A percentile compares a stretch with the other conserved stretches of the same genome.
phyloP scores from a whole-genome alignment of 805 yeast species.

The Torulaspora indica region DNA sequence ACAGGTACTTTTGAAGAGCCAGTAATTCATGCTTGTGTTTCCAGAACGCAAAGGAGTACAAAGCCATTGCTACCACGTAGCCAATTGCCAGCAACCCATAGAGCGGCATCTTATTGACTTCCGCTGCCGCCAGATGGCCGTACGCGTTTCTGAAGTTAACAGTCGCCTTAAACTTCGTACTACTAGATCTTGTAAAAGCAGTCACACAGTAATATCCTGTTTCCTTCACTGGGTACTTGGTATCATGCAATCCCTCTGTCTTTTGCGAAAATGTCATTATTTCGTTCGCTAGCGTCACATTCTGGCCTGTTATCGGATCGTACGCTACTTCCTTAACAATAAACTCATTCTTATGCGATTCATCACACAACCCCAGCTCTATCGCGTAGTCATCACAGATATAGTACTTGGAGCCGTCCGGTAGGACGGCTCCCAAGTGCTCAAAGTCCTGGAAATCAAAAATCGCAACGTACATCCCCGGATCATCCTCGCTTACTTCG shows the following conservation, averaged over 20 bases:
- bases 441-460: slow-evolving; percentile 80
- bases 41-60: slow-evolving; percentile 80
- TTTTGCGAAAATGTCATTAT: slow-evolving; percentile 54
- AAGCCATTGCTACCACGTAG: slow-evolving; percentile 74
- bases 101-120: slow-evolving; percentile 84
- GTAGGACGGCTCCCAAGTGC: slow-evolving; percentile 52
- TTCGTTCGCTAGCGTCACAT: slow-evolving; percentile 49
- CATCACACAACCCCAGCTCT: slow-evolving; percentile 49
- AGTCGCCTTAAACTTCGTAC: slow-evolving; percentile 52
- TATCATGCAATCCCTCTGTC: slow-evolving; percentile 53
- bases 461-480: slow-evolving; percentile 59
- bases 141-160: slow-evolving; percentile 87
- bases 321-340: slow-evolving; percentile 45
- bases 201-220: slow-evolving; percentile 94
- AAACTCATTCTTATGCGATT: slow-evolving; percentile 55
- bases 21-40: slow-evolving; percentile 81
- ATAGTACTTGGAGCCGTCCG: slow-evolving; percentile 48
- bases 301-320: slow-evolving; percentile 45
- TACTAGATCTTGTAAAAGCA: slow-evolving; percentile 47
- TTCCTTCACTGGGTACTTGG: slow-evolving; percentile 57
- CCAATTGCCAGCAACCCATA: slow-evolving; percentile 81
- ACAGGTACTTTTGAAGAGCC: slow-evolving; percentile 84
- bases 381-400: slow-evolving; percentile 73
- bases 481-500: slow-evolving; percentile 31
- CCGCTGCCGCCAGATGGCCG: slow-evolving; percentile 84